Evolutionary conservation across 352 stramenopile genomes (phyloP).

Genomic region (Pythium brassicae): DNA sequence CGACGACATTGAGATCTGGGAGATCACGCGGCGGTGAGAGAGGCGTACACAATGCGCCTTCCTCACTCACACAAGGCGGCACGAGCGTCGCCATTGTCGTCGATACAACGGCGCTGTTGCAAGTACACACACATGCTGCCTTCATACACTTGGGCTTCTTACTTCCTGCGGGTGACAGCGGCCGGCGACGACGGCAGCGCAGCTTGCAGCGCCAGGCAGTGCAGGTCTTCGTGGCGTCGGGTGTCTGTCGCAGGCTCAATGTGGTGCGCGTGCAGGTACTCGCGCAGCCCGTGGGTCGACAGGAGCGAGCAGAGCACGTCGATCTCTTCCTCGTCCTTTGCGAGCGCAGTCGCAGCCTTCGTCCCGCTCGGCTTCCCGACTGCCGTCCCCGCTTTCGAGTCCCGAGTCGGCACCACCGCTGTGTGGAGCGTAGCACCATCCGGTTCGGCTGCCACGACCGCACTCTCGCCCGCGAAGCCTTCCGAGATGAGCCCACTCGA

Average conservation of each 20-base stretch:
- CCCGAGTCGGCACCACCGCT: slow-evolving; percentile 10
- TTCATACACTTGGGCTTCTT: not conserved
- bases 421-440: not conserved
- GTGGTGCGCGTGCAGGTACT: slow-evolving; percentile 56
- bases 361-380: slow-evolving; percentile 15
- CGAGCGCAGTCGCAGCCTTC: not conserved
- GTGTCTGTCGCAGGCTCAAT: slow-evolving; percentile 32
- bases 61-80: not conserved
- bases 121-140: not conserved
- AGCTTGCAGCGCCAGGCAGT: slow-evolving; percentile 63
- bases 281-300: slow-evolving; percentile 65
- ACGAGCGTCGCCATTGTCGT: too few relatives aligned
- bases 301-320: slow-evolving; percentile 81
- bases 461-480: slow-evolving; percentile 18
- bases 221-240: slow-evolving; percentile 56
- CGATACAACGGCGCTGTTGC: too few relatives aligned
- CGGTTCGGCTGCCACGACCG: not conserved
- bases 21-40: slow-evolving; percentile 23
- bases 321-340: slow-evolving; percentile 39
- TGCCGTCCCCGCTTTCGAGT: slow-evolving; percentile 15
- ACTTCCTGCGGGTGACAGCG: not conserved
- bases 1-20: slow-evolving; percentile 90
- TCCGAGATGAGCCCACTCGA: slow-evolving; percentile 28
- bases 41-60: not conserved
- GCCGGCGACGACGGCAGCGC: not conserved